Conservation (phyloP, 257 asterid species). For the Primulina eburnea region DNA sequence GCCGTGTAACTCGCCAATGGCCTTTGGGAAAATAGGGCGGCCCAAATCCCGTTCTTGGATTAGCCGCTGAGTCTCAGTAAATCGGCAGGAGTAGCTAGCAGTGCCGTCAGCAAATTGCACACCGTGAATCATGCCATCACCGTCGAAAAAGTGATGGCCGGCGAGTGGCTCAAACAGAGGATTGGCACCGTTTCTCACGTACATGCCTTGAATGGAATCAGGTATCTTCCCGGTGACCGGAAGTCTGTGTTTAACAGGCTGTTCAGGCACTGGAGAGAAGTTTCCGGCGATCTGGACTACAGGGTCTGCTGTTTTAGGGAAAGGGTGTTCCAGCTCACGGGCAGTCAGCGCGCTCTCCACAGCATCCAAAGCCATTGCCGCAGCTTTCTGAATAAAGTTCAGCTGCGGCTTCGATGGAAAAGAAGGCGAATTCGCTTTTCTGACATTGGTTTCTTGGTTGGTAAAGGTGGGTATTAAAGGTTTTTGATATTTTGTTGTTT, state of each 20-base stretch:
- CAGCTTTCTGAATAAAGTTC: constrained; percentile 73
- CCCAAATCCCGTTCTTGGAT: constrained; percentile 70
- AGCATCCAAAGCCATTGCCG: constrained; percentile 78
- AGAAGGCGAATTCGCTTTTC: constrained; percentile 3
- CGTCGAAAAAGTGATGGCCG: constrained; percentile 97
- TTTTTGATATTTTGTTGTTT: constrained; percentile 24
- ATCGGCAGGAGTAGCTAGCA: constrained; percentile 78
- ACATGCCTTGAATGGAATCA: constrained; percentile 59
- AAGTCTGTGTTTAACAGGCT: constrained; percentile 50
- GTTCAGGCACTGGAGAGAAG: constrained; percentile 90
- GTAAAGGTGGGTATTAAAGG: constrained; percentile 21
- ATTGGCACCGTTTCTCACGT: constrained; percentile 91
- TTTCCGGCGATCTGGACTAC: constrained; percentile 81
- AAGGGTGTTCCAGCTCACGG: constrained; percentile 60
- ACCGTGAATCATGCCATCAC: constrained; percentile 97
- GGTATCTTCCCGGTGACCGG: constrained; percentile 76
- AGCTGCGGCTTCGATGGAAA: constrained; percentile 38
- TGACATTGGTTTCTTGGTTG: constrained; percentile 7
- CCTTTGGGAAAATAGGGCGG: constrained; percentile 87
- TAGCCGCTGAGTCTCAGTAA: constrained; percentile 78
- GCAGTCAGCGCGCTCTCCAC: constrained; percentile 62
- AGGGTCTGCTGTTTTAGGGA: constrained; percentile 94
- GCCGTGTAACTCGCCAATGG: constrained; percentile 95
- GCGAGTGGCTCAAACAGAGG: constrained; percentile 82
- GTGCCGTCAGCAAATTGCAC: constrained; percentile 58